These are phyloP conservation scores for Gonapodya sp. DNA, from an alignment of 192 early-diverging fungal genomes.

Conservation along the genomic window DNA sequence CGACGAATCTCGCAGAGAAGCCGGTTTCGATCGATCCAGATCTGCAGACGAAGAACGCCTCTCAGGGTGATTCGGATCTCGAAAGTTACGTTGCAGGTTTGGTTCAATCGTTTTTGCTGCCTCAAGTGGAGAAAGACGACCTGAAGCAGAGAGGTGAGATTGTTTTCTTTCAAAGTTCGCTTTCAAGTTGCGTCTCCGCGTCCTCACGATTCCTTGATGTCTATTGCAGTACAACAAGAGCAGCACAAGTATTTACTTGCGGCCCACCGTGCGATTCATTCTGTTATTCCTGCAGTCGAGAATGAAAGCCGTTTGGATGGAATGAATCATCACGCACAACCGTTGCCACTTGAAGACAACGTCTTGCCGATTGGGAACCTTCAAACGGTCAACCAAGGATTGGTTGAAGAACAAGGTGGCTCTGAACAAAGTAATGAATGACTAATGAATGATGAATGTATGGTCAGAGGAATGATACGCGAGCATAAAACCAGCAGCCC, in stretches of 20 bases:
- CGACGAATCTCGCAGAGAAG: slow-evolving; percentile 15
- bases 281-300: slow-evolving; percentile 11
- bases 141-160: slow-evolving; percentile 32
- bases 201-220: not conserved
- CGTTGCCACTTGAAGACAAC: too few species aligned
- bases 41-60: not conserved
- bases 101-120: slow-evolving; percentile 45
- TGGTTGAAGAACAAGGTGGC: not conserved
- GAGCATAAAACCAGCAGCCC: too few species aligned
- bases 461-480: too few species aligned
- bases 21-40: not conserved
- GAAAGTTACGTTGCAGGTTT: slow-evolving; percentile 29
- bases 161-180: not conserved
- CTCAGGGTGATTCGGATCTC: not conserved
- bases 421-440: too few species aligned
- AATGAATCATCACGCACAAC: not conserved
- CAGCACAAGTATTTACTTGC: slow-evolving; percentile 38
- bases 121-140: slow-evolving; percentile 38
- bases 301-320: too few species aligned
- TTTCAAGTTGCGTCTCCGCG: slow-evolving; percentile 7
- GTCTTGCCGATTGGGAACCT: too few species aligned
- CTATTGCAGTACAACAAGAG: slow-evolving; percentile 30
- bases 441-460: too few species aligned
- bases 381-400: too few species aligned
- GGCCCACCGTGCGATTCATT: slow-evolving; percentile 29